Percentiles rank a stretch among this genome's conserved stretches.
Conservation (phyloP, 306 rosid species). For the Sechiopsis laciniata region DNA sequence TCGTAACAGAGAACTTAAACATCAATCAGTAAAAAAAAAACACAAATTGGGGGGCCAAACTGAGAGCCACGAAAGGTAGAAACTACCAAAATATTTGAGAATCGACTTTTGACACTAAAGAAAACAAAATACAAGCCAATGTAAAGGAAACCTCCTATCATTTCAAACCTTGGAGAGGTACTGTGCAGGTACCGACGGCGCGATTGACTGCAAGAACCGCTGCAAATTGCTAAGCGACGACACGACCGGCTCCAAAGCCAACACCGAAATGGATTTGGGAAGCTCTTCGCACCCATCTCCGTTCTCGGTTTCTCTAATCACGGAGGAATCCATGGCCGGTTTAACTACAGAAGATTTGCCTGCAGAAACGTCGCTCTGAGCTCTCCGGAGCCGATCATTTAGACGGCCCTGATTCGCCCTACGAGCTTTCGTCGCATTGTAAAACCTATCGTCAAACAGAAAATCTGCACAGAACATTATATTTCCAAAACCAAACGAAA, state of each 20-base stretch:
- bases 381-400: conserved; percentile 23
- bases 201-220: conserved; percentile 58
- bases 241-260: conserved; percentile 26
- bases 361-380: conserved; percentile 19
- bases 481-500: conserved; percentile 21
- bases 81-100: not conserved
- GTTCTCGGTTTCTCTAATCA: conserved; percentile 36
- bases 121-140: not conserved
- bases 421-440: conserved; percentile 48
- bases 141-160: not conserved
- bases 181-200: conserved; percentile 63
- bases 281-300: conserved; percentile 33
- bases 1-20: not conserved
- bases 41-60: not conserved
- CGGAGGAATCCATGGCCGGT: not conserved
- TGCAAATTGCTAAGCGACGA: conserved; percentile 54
- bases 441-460: conserved; percentile 49
- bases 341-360: not conserved
- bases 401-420: conserved; percentile 32
- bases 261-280: conserved; percentile 12
- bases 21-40: conserved; percentile 5
- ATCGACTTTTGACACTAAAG: not conserved
- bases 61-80: not conserved
- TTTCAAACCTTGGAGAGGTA: conserved; percentile 53
- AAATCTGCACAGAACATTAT: conserved; percentile 58